These are phyloP conservation scores for Jamesozyma gamospora DNA, from an alignment of 805 yeast genomes.

Conservation along the genomic window DNA sequence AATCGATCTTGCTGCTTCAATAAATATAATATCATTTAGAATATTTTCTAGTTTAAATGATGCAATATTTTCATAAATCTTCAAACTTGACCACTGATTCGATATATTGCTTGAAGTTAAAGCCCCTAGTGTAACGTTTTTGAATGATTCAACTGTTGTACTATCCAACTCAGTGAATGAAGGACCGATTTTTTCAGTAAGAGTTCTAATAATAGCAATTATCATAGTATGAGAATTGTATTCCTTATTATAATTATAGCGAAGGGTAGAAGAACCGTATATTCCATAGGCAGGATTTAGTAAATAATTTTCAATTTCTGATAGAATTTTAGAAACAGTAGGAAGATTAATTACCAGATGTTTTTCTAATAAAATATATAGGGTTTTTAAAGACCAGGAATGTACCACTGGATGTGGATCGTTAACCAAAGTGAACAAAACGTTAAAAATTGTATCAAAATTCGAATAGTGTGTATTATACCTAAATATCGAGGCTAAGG, in stretches of 20 bases:
- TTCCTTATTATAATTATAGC: slow-evolving; percentile 41
- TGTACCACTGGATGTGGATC: slow-evolving; percentile 88
- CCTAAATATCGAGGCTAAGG: slow-evolving; percentile 40
- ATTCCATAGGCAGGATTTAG: slow-evolving; percentile 42
- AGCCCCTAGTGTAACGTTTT: slow-evolving; percentile 30
- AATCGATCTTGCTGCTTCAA: slow-evolving; percentile 15
- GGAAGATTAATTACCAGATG: slow-evolving; percentile 39
- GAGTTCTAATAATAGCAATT: slow-evolving; percentile 34
- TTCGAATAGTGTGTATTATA: slow-evolving; percentile 31
- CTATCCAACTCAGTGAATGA: slow-evolving; percentile 31
- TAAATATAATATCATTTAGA: slow-evolving; percentile 25
- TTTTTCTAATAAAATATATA: slow-evolving; percentile 45
- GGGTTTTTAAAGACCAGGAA: slow-evolving; percentile 55
- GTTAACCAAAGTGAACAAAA: slow-evolving; percentile 46
- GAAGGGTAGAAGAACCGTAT: slow-evolving; percentile 33
- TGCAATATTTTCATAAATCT: slow-evolving; percentile 20
- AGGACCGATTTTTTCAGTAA: slow-evolving; percentile 53
- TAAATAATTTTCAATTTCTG: slow-evolving; percentile 32
- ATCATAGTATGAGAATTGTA: slow-evolving; percentile 37
- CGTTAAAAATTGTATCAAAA: slow-evolving; percentile 41
- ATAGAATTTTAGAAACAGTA: slow-evolving; percentile 37
- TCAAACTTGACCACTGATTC: slow-evolving; percentile 16
- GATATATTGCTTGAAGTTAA: slow-evolving; percentile 29
- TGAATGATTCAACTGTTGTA: slow-evolving; percentile 26
- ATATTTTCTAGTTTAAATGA: slow-evolving; percentile 18